Base-by-base conservation (phyloP, 2,329 filamentous ascomycete species). In the Monosporascus cannonballus region DNA sequence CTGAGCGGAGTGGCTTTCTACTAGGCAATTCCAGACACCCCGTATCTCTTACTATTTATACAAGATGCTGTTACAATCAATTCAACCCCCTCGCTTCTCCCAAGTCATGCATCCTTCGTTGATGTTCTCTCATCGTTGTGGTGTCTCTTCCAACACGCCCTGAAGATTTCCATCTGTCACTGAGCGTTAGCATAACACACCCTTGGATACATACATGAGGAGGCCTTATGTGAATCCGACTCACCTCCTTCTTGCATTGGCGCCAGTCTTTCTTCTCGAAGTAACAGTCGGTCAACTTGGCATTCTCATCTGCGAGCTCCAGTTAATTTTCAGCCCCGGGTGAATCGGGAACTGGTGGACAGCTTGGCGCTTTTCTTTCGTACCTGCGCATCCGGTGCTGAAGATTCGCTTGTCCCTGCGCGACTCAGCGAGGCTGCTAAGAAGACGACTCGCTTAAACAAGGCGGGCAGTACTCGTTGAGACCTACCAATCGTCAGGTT, bases 241-340 rank as follows among this genome's bases (percentile, higher is more conserved):
- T 76, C 70, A 96, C 93, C 83, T 97, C 93, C 60, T 84, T 78
- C 67, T 88, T 88, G 72, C 94, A 99, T 53, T 80, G 78, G 61
- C 94, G 80, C 93, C 94, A 99, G 69, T 99, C 94, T 69, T 92
- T 96, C 79, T 92, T 96, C 51, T 93, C 90, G 67, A 84, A 96
- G 71, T 95, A 96, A 72, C 94, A 99, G 69, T 97, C 90, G 37
- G 91, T 96, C 85, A 99, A 81, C 66, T 85, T 92, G 51, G 81
- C 76, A 66, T 97, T 96, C 67, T 97, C 93, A 22, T 83, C 93
- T 96, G 60, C 24, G 36, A 49, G 27, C 37, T 46, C 54, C 15
- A 27, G 25, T 44, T 20, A 41, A 46, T 59, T 49, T 49, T 45
- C 51, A 39, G 59, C 24, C 22, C 30, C 42, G 6, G n/a, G 5